Conservation (phyloP, 2,329 filamentous ascomycete genomes). For the Colletotrichum caudatum region DNA sequence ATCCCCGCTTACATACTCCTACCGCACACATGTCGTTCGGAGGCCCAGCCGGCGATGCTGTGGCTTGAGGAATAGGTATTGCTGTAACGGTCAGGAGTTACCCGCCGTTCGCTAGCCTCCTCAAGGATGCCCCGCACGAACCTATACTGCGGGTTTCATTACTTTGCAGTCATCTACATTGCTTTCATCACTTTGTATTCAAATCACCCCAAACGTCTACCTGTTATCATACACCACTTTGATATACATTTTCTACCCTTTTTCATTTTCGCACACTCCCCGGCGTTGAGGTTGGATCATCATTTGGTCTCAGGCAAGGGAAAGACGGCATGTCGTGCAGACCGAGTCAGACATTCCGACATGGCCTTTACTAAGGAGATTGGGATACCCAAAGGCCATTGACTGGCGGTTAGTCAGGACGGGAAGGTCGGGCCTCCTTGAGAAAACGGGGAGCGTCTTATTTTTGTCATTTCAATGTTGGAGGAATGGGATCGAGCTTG, state of each 20-base stretch:
- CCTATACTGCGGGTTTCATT: not conserved
- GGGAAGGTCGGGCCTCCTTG: not conserved
- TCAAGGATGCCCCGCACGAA: not conserved
- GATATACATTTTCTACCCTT: conserved; percentile 30
- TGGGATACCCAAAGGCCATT: conserved; percentile 40
- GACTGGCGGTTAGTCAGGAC: conserved; percentile 25
- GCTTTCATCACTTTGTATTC: conserved; percentile 11
- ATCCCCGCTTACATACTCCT: conserved; percentile 21
- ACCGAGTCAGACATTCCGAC: conserved; percentile 22
- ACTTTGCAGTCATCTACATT: not conserved
- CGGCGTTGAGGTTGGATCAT: conserved; percentile 40
- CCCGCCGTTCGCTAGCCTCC: too few species aligned
- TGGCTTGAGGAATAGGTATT: not conserved
- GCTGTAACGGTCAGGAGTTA: not conserved
- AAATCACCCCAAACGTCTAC: not conserved
- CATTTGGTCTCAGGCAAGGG: conserved; percentile 25
- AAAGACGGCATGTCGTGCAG: conserved; percentile 33
- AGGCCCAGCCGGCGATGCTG: not conserved
- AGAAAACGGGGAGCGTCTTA: not conserved
- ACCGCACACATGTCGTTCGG: conserved; percentile 10
- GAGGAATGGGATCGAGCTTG: not conserved
- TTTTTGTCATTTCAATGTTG: conserved; percentile 15
- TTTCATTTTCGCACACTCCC: conserved; percentile 23
- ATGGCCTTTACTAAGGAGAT: conserved; percentile 29
- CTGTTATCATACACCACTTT: conserved; percentile 26